Evolutionary conservation across 2,329 filamentous ascomycete species (phyloP).

Genomic region (Raffaelea arxii): DNA sequence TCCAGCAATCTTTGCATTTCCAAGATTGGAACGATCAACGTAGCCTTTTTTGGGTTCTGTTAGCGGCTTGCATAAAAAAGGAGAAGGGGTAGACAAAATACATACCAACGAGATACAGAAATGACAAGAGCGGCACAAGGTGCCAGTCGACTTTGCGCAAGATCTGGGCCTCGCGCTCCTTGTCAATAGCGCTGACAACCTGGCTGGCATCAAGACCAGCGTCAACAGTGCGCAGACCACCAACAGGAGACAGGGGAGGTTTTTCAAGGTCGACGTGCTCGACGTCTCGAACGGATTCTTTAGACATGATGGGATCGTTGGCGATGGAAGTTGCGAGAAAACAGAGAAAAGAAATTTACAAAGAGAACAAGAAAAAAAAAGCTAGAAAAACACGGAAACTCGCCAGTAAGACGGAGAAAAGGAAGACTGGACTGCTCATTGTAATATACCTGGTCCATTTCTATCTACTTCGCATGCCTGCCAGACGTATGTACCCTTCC

Average conservation of each 20-base stretch:
- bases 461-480: too few species aligned
- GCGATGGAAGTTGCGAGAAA: too few species aligned
- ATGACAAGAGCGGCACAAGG: conserved; percentile 9
- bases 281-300: neutral
- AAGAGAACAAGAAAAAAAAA: too few species aligned
- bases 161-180: conserved; percentile 5
- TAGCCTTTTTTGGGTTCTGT: conserved; percentile 6
- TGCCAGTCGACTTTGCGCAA: conserved; percentile 10
- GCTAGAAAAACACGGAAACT: too few species aligned
- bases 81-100: neutral
- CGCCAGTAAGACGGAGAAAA: too few species aligned
- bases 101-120: conserved; percentile 9
- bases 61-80: conserved; percentile 3
- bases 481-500: too few species aligned
- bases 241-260: neutral
- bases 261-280: conserved; percentile 6
- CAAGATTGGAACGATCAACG: conserved; percentile 13
- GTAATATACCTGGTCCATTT: too few species aligned
- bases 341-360: too few species aligned
- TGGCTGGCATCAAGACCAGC: conserved; percentile 6
- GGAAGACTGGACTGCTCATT: too few species aligned
- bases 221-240: conserved; percentile 7
- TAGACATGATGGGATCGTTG: neutral
- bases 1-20: conserved; percentile 11
- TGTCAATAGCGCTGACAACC: conserved; percentile 4